Evolutionary conservation across 116 monocot genomes (phyloP).

Genomic region (Dioscorea cayenensis): DNA sequence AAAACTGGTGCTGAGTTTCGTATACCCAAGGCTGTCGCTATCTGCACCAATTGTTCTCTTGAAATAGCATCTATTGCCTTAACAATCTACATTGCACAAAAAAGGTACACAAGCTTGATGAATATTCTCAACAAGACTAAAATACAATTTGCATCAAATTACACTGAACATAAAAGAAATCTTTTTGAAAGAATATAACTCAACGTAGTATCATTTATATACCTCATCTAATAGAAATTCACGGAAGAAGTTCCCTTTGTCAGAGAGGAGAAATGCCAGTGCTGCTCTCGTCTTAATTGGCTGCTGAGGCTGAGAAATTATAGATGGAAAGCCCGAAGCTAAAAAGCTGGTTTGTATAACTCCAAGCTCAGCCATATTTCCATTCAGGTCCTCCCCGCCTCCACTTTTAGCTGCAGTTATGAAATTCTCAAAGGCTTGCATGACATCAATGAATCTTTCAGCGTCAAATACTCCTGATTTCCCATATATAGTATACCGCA

Average conservation of each 20-base stretch:
- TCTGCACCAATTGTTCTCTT: conserved; percentile 78
- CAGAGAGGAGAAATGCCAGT: conserved; percentile 79
- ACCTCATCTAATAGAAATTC: conserved; percentile 99
- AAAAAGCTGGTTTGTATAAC: conserved; percentile 34
- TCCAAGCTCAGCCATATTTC: conserved; percentile 87
- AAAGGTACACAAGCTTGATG: background rate
- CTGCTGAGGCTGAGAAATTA: conserved; percentile 35
- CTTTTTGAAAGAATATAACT: background rate
- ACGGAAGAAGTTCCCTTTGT: conserved; percentile 87
- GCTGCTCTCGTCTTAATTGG: conserved; percentile 82
- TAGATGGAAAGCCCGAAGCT: conserved; percentile 45
- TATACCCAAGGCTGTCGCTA: conserved; percentile 56
- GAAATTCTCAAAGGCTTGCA: conserved; percentile 99
- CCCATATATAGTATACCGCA: conserved; percentile 94
- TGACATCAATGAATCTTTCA: conserved; percentile 98
- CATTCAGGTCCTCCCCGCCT: conserved; percentile 79
- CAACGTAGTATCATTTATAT: background rate
- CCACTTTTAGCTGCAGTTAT: conserved; percentile 96
- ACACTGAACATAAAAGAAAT: too few relatives aligned
- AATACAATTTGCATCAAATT: too few relatives aligned
- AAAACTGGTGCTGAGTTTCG: conserved; percentile 54
- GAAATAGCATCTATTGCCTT: conserved; percentile 97
- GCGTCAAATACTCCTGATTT: conserved; percentile 95
- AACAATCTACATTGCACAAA: conserved; percentile 57
- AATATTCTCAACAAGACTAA: background rate